Base-by-base conservation (phyloP, 805 yeast species). In the Starmerella stigmatis region DNA sequence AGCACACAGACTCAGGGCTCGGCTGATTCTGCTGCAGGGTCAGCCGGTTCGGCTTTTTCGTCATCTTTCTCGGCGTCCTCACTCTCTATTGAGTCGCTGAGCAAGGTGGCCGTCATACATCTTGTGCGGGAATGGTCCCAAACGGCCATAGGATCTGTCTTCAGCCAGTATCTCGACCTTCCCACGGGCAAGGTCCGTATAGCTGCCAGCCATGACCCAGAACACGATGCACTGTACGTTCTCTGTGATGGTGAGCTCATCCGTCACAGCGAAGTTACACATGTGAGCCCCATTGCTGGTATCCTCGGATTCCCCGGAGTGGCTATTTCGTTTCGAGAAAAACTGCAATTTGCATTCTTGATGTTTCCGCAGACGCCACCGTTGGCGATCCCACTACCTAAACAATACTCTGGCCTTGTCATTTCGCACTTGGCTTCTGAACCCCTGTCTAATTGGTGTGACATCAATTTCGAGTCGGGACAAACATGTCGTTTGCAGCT, bases 61-160 rank as follows among this genome's bases (percentile, higher is more conserved):
- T 22, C 38, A 2, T 34, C 38, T 11, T 13, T 34, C 13, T 22
- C 38, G 3, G n/a, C 27, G 11, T 26, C 27, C 6, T 34, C 38
- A 7, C 19, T 34, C 12, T n/a, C 38, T 3, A 5, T 21, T 7
- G 40, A 36, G 15, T 25, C 40, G 6, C 12, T 23, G 8, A 16
- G 13, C 30, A 36, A 25, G 16, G 40, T 36, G 13, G 54, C 54
- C 3, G 43, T 50, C 12, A 11, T 47, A 1, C 31, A 47, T n/a
- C 44, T 42, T 9, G 13, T 34, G 11, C 33, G 47, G 7, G 48
- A 48, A 13, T 50, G 54, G 54, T 20, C 33, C 3, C 51, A 43
- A 35, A 5, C n/a, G 11, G 30, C 26, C 5, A 16, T 43, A 4
- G 53, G 53, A 30, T 22, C 16, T 2, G 43, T 47, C 4, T 50